Evolutionary conservation across 148 eudicot species (phyloP).

Genomic region (Agrostemma githago): DNA sequence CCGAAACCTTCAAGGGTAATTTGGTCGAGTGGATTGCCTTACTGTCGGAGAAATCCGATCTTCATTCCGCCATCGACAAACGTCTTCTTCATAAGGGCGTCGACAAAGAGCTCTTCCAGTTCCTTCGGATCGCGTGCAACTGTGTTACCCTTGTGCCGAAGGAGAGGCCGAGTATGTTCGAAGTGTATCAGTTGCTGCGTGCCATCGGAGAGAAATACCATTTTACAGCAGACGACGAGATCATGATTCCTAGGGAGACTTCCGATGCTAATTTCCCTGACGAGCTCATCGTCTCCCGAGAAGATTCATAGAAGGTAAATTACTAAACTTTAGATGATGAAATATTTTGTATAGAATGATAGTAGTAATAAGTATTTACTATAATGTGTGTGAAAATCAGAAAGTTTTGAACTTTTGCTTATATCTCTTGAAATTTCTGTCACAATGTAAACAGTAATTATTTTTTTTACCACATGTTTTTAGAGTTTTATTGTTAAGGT

Average conservation of each 20-base stretch:
- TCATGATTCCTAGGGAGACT: slow-evolving; percentile 30
- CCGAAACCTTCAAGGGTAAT: slow-evolving; percentile 45
- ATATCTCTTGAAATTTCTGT: too few relatives aligned
- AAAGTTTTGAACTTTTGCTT: too few relatives aligned
- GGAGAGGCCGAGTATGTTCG: slow-evolving; percentile 54
- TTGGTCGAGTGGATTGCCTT: slow-evolving; percentile 41
- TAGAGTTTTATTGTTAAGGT: too few relatives aligned
- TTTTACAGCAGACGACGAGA: slow-evolving; percentile 42
- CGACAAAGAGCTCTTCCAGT: slow-evolving; percentile 40
- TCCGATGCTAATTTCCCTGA: slow-evolving; percentile 33
- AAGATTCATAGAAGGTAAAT: slow-evolving; percentile 14
- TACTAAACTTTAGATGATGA: not conserved
- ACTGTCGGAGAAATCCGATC: slow-evolving; percentile 22
- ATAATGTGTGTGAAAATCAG: not conserved
- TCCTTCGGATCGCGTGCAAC: slow-evolving; percentile 35
- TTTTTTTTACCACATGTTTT: too few relatives aligned
- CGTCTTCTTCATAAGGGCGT: slow-evolving; percentile 28
- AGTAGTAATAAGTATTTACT: slow-evolving; percentile 1
- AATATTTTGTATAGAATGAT: not conserved
- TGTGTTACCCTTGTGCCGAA: slow-evolving; percentile 36
- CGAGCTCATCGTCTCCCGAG: slow-evolving; percentile 46
- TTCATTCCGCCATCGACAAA: slow-evolving; percentile 33
- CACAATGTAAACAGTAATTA: not conserved
- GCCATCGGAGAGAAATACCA: slow-evolving; percentile 45
- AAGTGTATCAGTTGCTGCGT: slow-evolving; percentile 41